phyloP scores from a whole-genome alignment of 2,329 filamentous ascomycete species.

The Botrytis byssoidea region DNA sequence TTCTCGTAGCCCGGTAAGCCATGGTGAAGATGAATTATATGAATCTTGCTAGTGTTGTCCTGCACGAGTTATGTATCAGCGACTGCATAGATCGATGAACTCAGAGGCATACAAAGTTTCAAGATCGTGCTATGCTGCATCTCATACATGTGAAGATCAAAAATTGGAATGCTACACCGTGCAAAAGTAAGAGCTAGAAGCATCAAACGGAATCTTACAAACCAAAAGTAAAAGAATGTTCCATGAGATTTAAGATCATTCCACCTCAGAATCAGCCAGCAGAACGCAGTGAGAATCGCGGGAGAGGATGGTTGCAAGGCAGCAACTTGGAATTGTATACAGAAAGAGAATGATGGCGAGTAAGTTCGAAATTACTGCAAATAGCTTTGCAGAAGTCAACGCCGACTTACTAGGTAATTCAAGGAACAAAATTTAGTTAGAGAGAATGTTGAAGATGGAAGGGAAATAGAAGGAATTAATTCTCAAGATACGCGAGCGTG shows the following conservation, averaged over 20 bases:
- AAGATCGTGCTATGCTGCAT: neutral
- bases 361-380: neutral
- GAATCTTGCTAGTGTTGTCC: too few species aligned
- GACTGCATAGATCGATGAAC: neutral
- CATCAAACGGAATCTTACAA: neutral
- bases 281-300: neutral
- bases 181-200: neutral
- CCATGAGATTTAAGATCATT: neutral
- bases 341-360: neutral
- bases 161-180: neutral
- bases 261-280: neutral
- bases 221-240: neutral
- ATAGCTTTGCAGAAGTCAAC: neutral
- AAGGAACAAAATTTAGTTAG: neutral
- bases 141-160: neutral
- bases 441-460: neutral
- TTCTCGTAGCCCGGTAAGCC: neutral
- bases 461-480: neutral
- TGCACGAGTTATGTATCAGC: neutral
- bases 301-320: neutral
- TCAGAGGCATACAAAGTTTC: too few species aligned
- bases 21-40: neutral
- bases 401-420: neutral
- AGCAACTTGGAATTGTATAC: neutral
- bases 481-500: neutral